phyloP scores from a whole-genome alignment of 108 stramenopile species.

The Nitzschia sp. region DNA sequence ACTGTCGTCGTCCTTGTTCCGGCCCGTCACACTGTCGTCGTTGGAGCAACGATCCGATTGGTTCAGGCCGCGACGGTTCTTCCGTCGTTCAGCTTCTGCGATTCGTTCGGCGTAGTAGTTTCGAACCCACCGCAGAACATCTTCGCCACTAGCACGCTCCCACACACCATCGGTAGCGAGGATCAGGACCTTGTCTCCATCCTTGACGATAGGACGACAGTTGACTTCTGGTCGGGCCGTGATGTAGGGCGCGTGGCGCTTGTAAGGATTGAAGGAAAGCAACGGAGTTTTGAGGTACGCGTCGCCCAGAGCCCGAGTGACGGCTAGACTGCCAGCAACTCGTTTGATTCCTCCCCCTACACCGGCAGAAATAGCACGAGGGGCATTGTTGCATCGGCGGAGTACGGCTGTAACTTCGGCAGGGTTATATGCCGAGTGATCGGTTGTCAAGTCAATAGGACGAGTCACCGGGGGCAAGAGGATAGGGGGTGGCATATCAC shows the following conservation, averaged over 20 bases:
- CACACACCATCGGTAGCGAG: conserved; percentile 88
- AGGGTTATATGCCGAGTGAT: conserved; percentile 87
- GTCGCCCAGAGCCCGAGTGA: conserved; percentile 85
- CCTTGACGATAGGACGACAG: conserved; percentile 66
- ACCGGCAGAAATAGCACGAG: conserved; percentile 72
- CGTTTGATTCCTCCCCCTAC: conserved; percentile 85
- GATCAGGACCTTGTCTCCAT: conserved; percentile 73
- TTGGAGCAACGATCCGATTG: conserved; percentile 23
- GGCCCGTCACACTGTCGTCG: conserved; percentile 15
- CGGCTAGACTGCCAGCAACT: conserved; percentile 83
- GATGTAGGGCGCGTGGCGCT: conserved; percentile 81
- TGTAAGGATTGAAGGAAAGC: conserved; percentile 84
- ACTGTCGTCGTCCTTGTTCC: conserved; percentile 30
- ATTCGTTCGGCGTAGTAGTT: conserved; percentile 73
- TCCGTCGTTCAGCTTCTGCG: conserved; percentile 54
- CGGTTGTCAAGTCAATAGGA: conserved; percentile 83
- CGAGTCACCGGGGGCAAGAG: conserved; percentile 64
- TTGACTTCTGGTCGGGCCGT: conserved; percentile 88
- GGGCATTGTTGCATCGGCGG: conserved; percentile 82
- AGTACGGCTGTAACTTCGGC: conserved; percentile 81
- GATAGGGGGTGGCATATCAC: conserved; percentile 47
- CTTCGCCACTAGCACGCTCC: conserved; percentile 80
- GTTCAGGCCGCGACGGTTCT: conserved; percentile 27
- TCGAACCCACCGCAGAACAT: conserved; percentile 70
- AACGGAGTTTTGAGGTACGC: conserved; percentile 84